Percentiles rank a stretch among this genome's conserved stretches.
These are phyloP conservation scores for Coprinopsis cinerea DNA, from an alignment of 768 basidiomycete genomes.

Conservation along the genomic window DNA sequence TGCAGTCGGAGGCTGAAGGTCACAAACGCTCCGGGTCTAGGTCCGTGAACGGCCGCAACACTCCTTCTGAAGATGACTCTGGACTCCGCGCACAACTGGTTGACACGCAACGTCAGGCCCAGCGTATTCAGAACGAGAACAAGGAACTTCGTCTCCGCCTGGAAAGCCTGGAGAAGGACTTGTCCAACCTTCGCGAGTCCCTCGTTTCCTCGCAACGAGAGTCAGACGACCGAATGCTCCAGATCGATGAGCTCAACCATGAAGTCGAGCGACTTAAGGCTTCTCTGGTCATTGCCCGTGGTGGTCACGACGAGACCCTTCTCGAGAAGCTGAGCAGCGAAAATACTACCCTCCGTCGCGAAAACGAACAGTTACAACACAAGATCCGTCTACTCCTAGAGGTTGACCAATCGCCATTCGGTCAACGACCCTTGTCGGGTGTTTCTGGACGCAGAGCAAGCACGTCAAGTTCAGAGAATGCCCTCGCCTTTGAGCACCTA, in stretches of 20 bases:
- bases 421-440: slow-evolving; percentile 55
- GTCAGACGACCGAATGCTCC: slow-evolving; percentile 68
- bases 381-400: slow-evolving; percentile 87
- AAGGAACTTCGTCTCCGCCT: slow-evolving; percentile 70
- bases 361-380: slow-evolving; percentile 87
- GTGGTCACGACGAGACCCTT: slow-evolving; percentile 69
- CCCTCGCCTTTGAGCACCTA: slow-evolving; percentile 67
- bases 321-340: slow-evolving; percentile 80
- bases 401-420: slow-evolving; percentile 72
- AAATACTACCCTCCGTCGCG: slow-evolving; percentile 70
- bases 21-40: slow-evolving; percentile 55
- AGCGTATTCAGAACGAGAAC: slow-evolving; percentile 68
- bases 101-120: slow-evolving; percentile 73
- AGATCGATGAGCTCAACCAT: slow-evolving; percentile 74
- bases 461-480: slow-evolving; percentile 79
- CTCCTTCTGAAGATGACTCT: slow-evolving; percentile 78
- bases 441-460: slow-evolving; percentile 56
- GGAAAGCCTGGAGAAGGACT: slow-evolving; percentile 68
- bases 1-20: slow-evolving; percentile 81
- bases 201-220: slow-evolving; percentile 70
- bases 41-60: slow-evolving; percentile 66
- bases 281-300: slow-evolving; percentile 67
- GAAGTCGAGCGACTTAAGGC: slow-evolving; percentile 74
- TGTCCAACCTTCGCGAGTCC: slow-evolving; percentile 63
- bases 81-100: slow-evolving; percentile 62